Conservation (phyloP, 2,329 filamentous ascomycete genomes). For the Alternaria viburni region DNA sequence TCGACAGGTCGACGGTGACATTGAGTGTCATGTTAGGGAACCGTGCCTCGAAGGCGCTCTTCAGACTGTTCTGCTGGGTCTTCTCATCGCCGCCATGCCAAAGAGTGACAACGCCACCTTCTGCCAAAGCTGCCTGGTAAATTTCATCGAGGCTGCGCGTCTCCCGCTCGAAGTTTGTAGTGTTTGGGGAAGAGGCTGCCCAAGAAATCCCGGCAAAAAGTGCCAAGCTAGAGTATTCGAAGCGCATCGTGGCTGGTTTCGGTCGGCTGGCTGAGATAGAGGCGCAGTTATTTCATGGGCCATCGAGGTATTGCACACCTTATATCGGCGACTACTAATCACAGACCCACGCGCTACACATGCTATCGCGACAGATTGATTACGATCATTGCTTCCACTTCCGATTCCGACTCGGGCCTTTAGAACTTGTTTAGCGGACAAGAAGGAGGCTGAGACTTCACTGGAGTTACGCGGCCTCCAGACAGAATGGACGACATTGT, state of each 20-base stretch:
- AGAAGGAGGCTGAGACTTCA: not conserved
- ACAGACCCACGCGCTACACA: not conserved
- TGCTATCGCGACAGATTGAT: not conserved
- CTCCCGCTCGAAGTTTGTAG: constrained; percentile 35
- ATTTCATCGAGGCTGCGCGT: constrained; percentile 59
- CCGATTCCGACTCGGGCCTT: not conserved
- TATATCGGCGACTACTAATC: not conserved
- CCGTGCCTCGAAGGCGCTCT: constrained; percentile 52
- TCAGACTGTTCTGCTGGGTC: constrained; percentile 50
- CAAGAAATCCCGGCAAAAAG: not conserved
- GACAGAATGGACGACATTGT: not conserved
- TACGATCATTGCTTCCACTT: not conserved
- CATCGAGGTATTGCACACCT: not conserved
- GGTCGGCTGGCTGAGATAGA: not conserved
- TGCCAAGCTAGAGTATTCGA: not conserved
- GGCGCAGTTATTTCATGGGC: not conserved
- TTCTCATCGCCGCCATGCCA: constrained; percentile 60
- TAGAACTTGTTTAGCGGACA: not conserved
- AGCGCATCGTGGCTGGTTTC: constrained; percentile 1
- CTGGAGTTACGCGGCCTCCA: not conserved
- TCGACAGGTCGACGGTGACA: constrained; percentile 62
- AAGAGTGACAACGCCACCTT: constrained; percentile 55
- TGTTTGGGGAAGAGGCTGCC: not conserved
- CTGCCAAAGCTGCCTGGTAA: constrained; percentile 57
- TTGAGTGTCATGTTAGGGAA: constrained; percentile 62